Evolutionary conservation across 352 stramenopile species (phyloP).

Genomic region (Ophiocytium majus): DNA sequence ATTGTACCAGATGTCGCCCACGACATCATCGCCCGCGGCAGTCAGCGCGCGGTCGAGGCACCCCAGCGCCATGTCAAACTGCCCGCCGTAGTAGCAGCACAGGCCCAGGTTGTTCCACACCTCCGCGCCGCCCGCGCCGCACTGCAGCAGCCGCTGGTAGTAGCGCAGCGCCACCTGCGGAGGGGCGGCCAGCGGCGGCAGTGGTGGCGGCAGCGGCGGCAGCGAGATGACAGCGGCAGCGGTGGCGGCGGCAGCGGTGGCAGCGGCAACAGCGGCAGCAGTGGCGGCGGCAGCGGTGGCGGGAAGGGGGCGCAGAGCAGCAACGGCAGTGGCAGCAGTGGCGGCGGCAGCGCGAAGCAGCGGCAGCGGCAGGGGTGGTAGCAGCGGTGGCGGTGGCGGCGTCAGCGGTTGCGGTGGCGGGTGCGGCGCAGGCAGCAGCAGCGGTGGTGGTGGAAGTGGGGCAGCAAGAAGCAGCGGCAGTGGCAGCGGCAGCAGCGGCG

Average conservation of each 20-base stretch:
- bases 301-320: neutral
- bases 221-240: neutral
- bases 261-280: neutral
- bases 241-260: neutral
- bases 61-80: slow-evolving; percentile 89
- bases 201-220: neutral
- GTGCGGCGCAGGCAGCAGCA: neutral
- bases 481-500: no score
- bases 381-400: neutral
- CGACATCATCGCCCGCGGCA: slow-evolving; percentile 78
- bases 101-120: slow-evolving; percentile 90
- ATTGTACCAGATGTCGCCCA: slow-evolving; percentile 90
- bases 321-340: neutral
- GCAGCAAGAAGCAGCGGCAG: no score
- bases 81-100: slow-evolving; percentile 85
- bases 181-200: neutral
- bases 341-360: neutral
- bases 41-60: slow-evolving; percentile 83
- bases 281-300: neutral
- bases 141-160: slow-evolving; percentile 85
- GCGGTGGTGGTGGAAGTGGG: no score
- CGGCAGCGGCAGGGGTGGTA: neutral
- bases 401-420: no score
- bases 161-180: slow-evolving; percentile 80
- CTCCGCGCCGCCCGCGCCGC: slow-evolving; percentile 81